Evolutionary conservation across 352 stramenopile species (phyloP), one percentile per base, ranked within the genome.

Genomic region (Pythium guiyangense): DNA sequence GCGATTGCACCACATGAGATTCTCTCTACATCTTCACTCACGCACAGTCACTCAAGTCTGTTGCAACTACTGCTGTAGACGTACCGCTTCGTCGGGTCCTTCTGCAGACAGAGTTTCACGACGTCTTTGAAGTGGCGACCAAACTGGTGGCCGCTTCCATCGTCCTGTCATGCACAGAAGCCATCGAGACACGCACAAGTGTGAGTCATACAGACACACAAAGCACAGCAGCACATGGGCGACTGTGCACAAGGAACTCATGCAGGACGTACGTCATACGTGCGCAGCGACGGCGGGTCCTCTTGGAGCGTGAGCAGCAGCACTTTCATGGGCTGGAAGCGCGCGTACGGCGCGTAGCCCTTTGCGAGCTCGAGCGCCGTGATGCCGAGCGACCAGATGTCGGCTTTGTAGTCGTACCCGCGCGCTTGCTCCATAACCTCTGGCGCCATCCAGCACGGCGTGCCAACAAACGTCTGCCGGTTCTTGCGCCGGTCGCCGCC

Each of bases 381-480:
- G 70, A 99, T 99, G 15, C 97, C 97, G 22, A 99, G 88, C 70
- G 91, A 98, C 97, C 97, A 99, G 66, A 99, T 99, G 73, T 99
- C 97, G 18, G 97, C 97, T 72, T 98, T 98, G 69, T 98, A 98
- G 72, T 96, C 86, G 67, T 96, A 96, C 29, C 86, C 86, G 57
- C 79, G 84, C 45, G 92, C 82, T 54, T 97, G 87, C 70, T 97
- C 88, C 88, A 97, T 97, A 34, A 97, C 88, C 64, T 96, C 84
- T 1, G 86, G 84, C n/a, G 91, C 94, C 92, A 98, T 98, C 92
- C 92, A 98, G 73, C 92, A 98, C 5, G 96, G 97, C 31, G 97
- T 99, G 18, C 97, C 97, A 6, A 99, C 97, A 73, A 99, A 99
- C 0, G 97, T 99, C 67, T 98, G 65, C 67, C 95, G 70, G 85